Base-by-base conservation (phyloP, 108 stramenopile species). In the Cyclotella baltica region DNA sequence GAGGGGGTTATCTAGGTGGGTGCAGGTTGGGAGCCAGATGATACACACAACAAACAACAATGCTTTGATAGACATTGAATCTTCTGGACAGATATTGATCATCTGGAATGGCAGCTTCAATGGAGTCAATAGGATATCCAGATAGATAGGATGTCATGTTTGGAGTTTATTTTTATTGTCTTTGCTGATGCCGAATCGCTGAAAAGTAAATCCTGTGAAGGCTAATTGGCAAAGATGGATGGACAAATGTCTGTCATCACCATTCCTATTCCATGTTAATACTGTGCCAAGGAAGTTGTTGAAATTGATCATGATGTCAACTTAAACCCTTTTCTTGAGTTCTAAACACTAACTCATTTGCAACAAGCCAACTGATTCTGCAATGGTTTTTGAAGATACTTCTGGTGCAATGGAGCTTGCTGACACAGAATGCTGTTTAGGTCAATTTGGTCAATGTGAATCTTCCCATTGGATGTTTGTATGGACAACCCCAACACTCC, bases 91-190 rank as follows among this genome's bases (percentile, higher is more conserved):
- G 55, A 40, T 70, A 35, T 0, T 53, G 70, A 25, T 70, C 34
- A 22, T 56, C 23, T 37, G 53, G 55, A 55, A 10, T 4, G 2
- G 70, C 25, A 23, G 18, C 19, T 4, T 53, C 55, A 40, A 70
- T 34, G 3, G 70, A 56, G 57, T 70, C 70, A n/a, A 70, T 56
- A 5, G 53, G 55, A 18, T 28, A 28, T 0, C 55, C 70, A 43
- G 67, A 69, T 0, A 40, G 57, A 33, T 77, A 77, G 3, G 76
- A 68, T 33, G 67, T 70, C 55, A 57, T 70, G 25, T 70, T 70
- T 13, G 70, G 70, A 27, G 28, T 13, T 4, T 27, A 56, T 55
- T 77, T n/a, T n/a, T n/a, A n/a, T n/a, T n/a, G 25, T 25, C 18
- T 3, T 30, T 27, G 11, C 28, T 29, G 3, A 77, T 38, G 6